Conservation (phyloP, 75 land plant genomes). For the Pinus albicaulis region DNA sequence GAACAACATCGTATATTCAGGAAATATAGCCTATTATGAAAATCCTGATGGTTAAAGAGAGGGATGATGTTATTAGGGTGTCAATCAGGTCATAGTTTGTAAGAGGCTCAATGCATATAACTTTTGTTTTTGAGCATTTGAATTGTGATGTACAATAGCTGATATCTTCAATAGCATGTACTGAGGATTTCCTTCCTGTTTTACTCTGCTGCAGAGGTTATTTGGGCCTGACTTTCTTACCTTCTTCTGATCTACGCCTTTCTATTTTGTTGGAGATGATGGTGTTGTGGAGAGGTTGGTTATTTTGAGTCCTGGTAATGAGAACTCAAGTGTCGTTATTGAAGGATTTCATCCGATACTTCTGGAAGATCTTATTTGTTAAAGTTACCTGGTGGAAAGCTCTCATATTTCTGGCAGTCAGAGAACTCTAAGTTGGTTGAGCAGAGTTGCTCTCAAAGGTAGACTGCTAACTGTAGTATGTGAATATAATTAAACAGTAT, state of each 20-base stretch:
- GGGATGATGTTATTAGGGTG: background rate
- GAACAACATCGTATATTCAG: too few relatives aligned
- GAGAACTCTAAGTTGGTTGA: constrained; percentile 71
- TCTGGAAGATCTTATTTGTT: constrained; percentile 74
- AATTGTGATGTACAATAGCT: too few relatives aligned
- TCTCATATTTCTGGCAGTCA: constrained; percentile 77
- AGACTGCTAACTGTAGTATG: background rate
- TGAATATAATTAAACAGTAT: background rate
- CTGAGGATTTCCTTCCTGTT: background rate
- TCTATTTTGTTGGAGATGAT: constrained; percentile 72
- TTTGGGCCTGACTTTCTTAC: constrained; percentile 66
- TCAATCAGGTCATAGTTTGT: background rate
- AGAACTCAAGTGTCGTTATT: constrained; percentile 30
- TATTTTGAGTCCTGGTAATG: constrained; percentile 28
- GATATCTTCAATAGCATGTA: background rate
- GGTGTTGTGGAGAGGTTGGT: constrained; percentile 64
- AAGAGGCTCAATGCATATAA: too few relatives aligned
- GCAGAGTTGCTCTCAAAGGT: constrained; percentile 71
- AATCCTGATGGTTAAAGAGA: too few relatives aligned
- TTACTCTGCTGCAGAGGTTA: constrained; percentile 53
- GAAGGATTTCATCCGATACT: constrained; percentile 58
- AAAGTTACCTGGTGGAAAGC: constrained; percentile 27
- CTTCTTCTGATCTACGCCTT: constrained; percentile 78
- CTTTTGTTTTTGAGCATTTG: background rate
- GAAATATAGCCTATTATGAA: too few relatives aligned